Conservation (phyloP, 768 basidiomycete species). For the Serendipita sp. region DNA sequence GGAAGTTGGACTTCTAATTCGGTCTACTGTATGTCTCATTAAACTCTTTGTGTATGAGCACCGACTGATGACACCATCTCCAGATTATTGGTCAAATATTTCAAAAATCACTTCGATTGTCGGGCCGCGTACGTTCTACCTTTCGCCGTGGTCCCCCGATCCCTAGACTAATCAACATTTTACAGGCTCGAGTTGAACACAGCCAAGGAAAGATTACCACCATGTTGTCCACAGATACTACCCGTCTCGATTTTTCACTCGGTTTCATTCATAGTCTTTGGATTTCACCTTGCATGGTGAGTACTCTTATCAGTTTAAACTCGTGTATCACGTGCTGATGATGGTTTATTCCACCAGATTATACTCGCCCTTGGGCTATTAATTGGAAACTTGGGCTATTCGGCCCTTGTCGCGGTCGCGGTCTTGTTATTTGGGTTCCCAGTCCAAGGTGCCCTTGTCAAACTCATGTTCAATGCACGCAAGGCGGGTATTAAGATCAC, state of each 20-base stretch:
- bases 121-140: constrained; percentile 23
- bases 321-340: constrained; percentile 29
- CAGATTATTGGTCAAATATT: constrained; percentile 33
- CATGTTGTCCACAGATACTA: constrained; percentile 48
- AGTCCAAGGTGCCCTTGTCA: constrained; percentile 35
- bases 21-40: constrained; percentile 26
- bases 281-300: background rate
- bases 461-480: constrained; percentile 35
- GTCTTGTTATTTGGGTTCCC: constrained; percentile 44
- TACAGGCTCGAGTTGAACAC: constrained; percentile 32
- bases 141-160: background rate
- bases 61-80: background rate
- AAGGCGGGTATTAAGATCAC: constrained; percentile 45
- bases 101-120: constrained; percentile 51
- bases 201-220: constrained; percentile 53
- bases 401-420: constrained; percentile 47
- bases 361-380: constrained; percentile 44
- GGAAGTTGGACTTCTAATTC: constrained; percentile 15
- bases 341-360: constrained; percentile 45
- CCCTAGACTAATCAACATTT: background rate
- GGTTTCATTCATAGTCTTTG: constrained; percentile 19
- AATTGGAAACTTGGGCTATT: constrained; percentile 47
- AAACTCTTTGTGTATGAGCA: background rate
- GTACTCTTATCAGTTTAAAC: background rate
- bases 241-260: constrained; percentile 35